Percentiles rank a stretch among this genome's conserved stretches.
phyloP scores from a whole-genome alignment of 441 rosid genomes.

The Adansonia grandidieri region DNA sequence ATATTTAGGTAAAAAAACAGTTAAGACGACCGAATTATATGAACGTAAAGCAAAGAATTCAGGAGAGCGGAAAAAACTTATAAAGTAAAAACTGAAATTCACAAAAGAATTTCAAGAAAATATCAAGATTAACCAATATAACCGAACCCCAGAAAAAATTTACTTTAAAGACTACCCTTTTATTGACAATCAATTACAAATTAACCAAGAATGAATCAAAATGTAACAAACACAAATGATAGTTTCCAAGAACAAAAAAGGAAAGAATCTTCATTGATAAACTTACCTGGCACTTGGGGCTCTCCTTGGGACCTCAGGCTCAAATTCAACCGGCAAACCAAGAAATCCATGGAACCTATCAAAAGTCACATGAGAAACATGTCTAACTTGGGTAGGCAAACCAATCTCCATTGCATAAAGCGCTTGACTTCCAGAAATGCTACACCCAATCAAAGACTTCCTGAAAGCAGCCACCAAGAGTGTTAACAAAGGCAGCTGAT shows the following conservation, averaged over 20 bases:
- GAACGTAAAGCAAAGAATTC: constrained; percentile 8
- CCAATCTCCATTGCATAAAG: constrained; percentile 82
- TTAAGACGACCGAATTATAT: not conserved
- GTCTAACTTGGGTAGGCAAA: constrained; percentile 85
- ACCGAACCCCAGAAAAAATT: constrained; percentile 4
- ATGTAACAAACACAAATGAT: constrained; percentile 20
- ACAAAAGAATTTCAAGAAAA: constrained; percentile 12
- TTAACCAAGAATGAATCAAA: not conserved
- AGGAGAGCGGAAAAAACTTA: not conserved
- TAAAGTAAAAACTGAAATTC: not conserved
- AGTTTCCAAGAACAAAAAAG: not conserved
- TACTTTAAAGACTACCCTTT: not conserved
- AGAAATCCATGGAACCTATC: constrained; percentile 95
- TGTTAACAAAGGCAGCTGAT: constrained; percentile 61
- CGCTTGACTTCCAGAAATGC: constrained; percentile 52
- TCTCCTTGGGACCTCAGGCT: constrained; percentile 85
- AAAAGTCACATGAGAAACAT: constrained; percentile 90
- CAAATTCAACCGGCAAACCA: constrained; percentile 90
- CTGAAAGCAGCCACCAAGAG: constrained; percentile 71
- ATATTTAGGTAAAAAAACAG: not conserved
- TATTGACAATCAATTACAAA: not conserved
- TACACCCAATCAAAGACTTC: constrained; percentile 76
- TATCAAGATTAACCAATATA: not conserved
- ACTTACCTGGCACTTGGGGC: constrained; percentile 89
- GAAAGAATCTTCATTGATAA: not conserved